Evolutionary conservation across 208 protist genomes (phyloP).

Genomic region (Perkinsela sp.): DNA sequence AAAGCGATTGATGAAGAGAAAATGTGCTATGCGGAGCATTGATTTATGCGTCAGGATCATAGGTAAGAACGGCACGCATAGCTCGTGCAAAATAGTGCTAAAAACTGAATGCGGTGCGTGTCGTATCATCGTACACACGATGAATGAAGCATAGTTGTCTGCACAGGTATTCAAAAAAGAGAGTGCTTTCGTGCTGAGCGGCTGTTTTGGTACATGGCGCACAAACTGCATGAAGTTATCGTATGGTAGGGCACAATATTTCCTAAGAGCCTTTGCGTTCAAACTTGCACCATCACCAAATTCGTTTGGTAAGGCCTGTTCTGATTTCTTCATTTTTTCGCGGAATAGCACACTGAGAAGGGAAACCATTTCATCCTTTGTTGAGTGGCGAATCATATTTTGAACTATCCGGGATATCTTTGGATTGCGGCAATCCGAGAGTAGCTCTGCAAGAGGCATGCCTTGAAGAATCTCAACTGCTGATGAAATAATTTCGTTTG

Average conservation of each 20-base stretch:
- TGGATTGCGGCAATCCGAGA: background rate
- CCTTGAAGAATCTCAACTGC: background rate
- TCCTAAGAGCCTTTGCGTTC: background rate
- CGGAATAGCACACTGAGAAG: background rate
- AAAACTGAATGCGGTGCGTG: background rate
- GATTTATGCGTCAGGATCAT: background rate
- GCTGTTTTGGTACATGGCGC: background rate
- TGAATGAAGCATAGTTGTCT: background rate
- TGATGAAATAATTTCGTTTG: background rate
- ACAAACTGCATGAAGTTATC: background rate
- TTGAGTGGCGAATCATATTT: background rate
- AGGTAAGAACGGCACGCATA: background rate
- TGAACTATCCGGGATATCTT: background rate
- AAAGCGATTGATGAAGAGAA: background rate
- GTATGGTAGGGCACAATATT: background rate
- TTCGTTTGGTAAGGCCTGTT: background rate
- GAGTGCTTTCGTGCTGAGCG: background rate
- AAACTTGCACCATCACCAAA: background rate
- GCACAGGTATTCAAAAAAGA: background rate
- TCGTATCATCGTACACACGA: background rate
- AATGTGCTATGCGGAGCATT: background rate
- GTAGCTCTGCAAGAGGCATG: background rate
- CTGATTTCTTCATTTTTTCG: background rate
- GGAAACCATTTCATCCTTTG: background rate
- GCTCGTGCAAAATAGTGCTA: background rate